Evolutionary conservation across 1,284 basidiomycete genomes (phyloP).

Genomic region (Moesziomyces sp.): DNA sequence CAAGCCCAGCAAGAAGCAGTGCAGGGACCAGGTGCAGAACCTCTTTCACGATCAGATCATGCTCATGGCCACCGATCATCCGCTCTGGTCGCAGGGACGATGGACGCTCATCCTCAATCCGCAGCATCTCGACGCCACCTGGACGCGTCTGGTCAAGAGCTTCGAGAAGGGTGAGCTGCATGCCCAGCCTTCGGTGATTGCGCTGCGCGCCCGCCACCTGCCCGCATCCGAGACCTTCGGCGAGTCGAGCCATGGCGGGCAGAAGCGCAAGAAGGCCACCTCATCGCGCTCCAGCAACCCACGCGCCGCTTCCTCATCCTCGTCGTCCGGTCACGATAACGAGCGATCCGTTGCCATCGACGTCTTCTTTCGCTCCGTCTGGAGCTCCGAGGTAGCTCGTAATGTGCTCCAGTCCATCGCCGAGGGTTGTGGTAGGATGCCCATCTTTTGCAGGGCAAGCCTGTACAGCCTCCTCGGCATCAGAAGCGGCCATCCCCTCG

Average conservation of each 20-base stretch:
- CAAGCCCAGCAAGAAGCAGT: slow-evolving; percentile 29
- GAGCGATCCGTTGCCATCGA: slow-evolving; percentile 23
- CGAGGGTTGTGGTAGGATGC: slow-evolving; percentile 17
- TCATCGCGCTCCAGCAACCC: slow-evolving; percentile 6
- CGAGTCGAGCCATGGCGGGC: background rate
- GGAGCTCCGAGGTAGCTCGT: slow-evolving; percentile 21
- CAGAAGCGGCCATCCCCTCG: slow-evolving; percentile 13
- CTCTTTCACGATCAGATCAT: slow-evolving; percentile 29
- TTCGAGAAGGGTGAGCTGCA: slow-evolving; percentile 19
- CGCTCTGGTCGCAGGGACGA: slow-evolving; percentile 28
- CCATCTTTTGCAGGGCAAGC: slow-evolving; percentile 29
- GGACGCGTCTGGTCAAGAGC: slow-evolving; percentile 13
- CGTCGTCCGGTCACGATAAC: background rate
- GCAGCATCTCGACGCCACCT: slow-evolving; percentile 15
- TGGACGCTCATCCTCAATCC: slow-evolving; percentile 29
- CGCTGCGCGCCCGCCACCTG: slow-evolving; percentile 23
- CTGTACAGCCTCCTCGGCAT: slow-evolving; percentile 30
- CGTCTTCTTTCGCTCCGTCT: slow-evolving; percentile 21
- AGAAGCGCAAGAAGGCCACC: slow-evolving; percentile 18
- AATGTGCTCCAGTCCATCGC: slow-evolving; percentile 20
- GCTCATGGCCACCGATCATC: slow-evolving; percentile 14
- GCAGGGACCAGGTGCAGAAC: slow-evolving; percentile 23
- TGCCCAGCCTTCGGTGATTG: slow-evolving; percentile 14
- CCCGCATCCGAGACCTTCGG: slow-evolving; percentile 6
- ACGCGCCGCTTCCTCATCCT: background rate